Conservation (phyloP, 2,329 filamentous ascomycete genomes). For the Penicillium sp. region DNA sequence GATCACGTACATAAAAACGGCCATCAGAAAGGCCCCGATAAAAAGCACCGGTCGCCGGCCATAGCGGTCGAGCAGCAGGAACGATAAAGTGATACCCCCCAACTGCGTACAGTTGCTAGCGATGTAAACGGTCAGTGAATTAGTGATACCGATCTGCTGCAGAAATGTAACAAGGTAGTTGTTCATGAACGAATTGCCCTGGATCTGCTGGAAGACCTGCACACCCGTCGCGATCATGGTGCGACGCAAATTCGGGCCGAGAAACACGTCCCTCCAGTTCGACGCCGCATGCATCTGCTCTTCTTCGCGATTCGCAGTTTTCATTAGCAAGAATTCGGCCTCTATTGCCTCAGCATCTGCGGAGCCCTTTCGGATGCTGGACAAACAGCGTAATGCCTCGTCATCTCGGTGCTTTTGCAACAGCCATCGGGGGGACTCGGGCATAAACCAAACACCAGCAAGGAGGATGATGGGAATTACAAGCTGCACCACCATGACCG, state of each 20-base stretch:
- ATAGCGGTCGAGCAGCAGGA: background rate
- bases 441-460: background rate
- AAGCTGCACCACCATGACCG: background rate
- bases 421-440: background rate
- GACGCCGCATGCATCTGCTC: background rate
- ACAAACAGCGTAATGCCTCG: background rate
- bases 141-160: background rate
- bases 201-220: background rate
- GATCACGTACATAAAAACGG: background rate
- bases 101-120: background rate
- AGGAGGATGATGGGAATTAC: background rate
- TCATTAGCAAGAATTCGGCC: background rate
- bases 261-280: background rate
- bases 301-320: background rate
- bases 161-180: background rate
- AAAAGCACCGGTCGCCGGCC: background rate
- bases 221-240: background rate
- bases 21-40: conserved; percentile 1
- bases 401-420: background rate
- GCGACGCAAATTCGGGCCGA: background rate
- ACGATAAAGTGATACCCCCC: background rate
- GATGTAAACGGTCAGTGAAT: background rate
- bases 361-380: background rate
- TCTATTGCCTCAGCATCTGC: background rate
- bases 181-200: conserved; percentile 1